A percentile compares a stretch with the other conserved stretches of the same genome.
phyloP scores from a whole-genome alignment of 164 flowering plant species.

The Macadamia integrifolia region DNA sequence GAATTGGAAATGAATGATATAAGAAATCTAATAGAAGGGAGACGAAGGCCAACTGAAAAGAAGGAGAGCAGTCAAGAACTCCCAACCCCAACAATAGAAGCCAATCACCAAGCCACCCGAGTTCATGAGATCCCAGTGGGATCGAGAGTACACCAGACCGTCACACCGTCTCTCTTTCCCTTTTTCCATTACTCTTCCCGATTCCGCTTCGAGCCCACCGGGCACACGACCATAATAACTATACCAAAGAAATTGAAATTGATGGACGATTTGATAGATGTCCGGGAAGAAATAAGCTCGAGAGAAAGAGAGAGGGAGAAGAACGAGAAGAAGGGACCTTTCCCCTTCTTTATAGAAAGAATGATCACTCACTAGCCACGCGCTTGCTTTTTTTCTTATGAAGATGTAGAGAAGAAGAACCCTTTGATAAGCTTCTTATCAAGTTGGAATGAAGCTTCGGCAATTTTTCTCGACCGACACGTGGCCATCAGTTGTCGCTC shows the following conservation, averaged over 20 bases:
- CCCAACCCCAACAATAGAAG: slow-evolving; percentile 89
- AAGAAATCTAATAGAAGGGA: too few relatives aligned
- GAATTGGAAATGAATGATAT: too few relatives aligned
- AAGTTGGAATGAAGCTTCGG: too few relatives aligned
- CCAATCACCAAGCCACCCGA: slow-evolving; percentile 48
- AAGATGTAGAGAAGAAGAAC: too few relatives aligned
- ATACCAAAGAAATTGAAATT: too few relatives aligned
- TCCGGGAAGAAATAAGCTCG: too few relatives aligned
- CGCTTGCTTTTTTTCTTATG: too few relatives aligned
- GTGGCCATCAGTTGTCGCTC: too few relatives aligned
- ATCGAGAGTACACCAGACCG: not conserved
- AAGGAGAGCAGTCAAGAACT: slow-evolving; percentile 75
- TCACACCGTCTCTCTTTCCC: not conserved
- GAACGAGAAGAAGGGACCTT: not conserved
- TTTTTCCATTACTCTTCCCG: not conserved
- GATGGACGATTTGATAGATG: too few relatives aligned
- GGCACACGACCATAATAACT: not conserved
- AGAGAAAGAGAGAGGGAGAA: not conserved
- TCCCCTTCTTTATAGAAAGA: not conserved
- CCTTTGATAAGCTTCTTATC: too few relatives aligned
- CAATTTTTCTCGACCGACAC: too few relatives aligned
- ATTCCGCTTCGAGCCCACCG: not conserved
- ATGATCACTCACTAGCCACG: too few relatives aligned
- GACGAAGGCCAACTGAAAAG: slow-evolving; percentile 37
- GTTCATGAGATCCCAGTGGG: slow-evolving; percentile 6